A percentile compares a stretch with the other conserved stretches of the same genome.
phyloP scores from a whole-genome alignment of 2,329 filamentous ascomycete genomes.

The Talaromyces albobiverticillius region DNA sequence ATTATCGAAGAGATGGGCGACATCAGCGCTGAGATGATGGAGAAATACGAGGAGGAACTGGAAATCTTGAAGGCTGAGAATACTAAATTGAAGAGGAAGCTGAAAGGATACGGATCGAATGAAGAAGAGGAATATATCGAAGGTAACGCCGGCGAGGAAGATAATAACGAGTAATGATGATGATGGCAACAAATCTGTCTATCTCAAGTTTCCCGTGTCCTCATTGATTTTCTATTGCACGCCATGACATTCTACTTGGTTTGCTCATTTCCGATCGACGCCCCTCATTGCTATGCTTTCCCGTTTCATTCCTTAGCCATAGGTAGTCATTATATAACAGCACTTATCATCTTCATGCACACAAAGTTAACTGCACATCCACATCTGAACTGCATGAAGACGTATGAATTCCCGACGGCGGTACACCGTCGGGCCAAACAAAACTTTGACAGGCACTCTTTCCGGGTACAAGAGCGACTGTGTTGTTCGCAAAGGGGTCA shows the following conservation, averaged over 20 bases:
- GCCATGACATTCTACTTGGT: not conserved
- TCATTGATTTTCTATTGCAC: too few species aligned
- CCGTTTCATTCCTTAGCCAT: not conserved
- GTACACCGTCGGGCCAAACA: slow-evolving; percentile 31
- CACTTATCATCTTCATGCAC: not conserved
- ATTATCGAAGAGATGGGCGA: slow-evolving; percentile 67
- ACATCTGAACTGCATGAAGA: slow-evolving; percentile 19
- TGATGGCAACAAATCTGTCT: too few species aligned
- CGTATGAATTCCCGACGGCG: slow-evolving; percentile 30
- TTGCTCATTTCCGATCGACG: too few species aligned
- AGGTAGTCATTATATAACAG: not conserved
- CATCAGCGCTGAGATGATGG: slow-evolving; percentile 62
- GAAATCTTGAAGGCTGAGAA: slow-evolving; percentile 31
- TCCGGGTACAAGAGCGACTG: slow-evolving; percentile 23
- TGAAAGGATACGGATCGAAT: slow-evolving; percentile 9
- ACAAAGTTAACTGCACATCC: slow-evolving; percentile 24
- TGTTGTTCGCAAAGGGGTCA: slow-evolving; percentile 36
- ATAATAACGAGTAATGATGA: slow-evolving; percentile 8
- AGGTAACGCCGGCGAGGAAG: slow-evolving; percentile 11
- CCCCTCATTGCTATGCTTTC: too few species aligned
- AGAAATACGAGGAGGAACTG: slow-evolving; percentile 54
- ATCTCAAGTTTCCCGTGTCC: too few species aligned
- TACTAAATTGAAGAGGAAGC: slow-evolving; percentile 10
- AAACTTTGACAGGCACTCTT: slow-evolving; percentile 20
- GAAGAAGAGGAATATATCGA: slow-evolving; percentile 12